Evolutionary conservation across 345 rosid species (phyloP).

Genomic region (Balakata baccata): DNA sequence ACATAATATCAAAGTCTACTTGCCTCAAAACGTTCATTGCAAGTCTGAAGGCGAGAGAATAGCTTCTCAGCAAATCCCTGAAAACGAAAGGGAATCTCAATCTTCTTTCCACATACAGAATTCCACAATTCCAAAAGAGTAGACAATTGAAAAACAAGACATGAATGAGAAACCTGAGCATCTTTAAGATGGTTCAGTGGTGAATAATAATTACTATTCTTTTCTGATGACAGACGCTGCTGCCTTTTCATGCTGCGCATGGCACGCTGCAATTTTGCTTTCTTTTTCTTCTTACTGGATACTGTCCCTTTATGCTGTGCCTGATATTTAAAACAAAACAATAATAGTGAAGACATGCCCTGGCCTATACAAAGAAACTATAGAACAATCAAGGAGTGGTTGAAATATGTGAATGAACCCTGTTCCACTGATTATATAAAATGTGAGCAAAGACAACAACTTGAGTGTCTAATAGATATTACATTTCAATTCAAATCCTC

Average conservation of each 20-base stretch:
- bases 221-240: slow-evolving; percentile 66
- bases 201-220: slow-evolving; percentile 52
- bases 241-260: slow-evolving; percentile 70
- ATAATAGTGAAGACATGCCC: not conserved
- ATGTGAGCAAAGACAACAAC: not conserved
- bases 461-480: not conserved
- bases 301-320: slow-evolving; percentile 76
- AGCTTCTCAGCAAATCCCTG: slow-evolving; percentile 87
- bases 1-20: slow-evolving; percentile 16
- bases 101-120: not conserved
- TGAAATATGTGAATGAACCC: not conserved
- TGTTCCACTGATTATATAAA: not conserved
- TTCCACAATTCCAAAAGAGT: not conserved
- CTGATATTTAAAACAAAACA: slow-evolving; percentile 37
- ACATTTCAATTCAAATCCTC: not conserved
- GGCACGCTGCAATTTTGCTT: slow-evolving; percentile 87
- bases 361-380: not conserved
- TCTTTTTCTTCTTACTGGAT: slow-evolving; percentile 92
- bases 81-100: slow-evolving; percentile 14
- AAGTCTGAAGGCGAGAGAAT: slow-evolving; percentile 79
- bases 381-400: not conserved
- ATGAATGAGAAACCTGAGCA: slow-evolving; percentile 59
- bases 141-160: not conserved
- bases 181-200: slow-evolving; percentile 83
- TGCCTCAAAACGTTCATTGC: slow-evolving; percentile 91